A percentile compares a stretch with the other conserved stretches of the same genome.
phyloP scores from a whole-genome alignment of 2,329 filamentous ascomycete genomes.

The Leptographium flavum region DNA sequence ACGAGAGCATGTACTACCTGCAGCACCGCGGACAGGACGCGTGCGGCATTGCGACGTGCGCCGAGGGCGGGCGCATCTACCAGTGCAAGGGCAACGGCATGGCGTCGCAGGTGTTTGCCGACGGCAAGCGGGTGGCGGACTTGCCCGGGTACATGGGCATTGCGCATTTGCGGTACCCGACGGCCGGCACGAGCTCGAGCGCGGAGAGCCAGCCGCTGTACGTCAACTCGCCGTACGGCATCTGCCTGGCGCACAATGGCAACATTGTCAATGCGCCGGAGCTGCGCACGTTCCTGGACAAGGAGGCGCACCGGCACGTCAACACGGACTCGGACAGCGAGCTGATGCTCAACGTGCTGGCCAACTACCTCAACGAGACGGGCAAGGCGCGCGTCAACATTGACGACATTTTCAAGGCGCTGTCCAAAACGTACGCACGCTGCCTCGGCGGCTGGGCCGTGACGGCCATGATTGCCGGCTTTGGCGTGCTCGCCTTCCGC shows the following conservation, averaged over 20 bases:
- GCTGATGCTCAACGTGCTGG: conserved; percentile 77
- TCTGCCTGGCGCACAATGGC: conserved; percentile 74
- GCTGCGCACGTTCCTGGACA: conserved; percentile 56
- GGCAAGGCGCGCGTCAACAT: conserved; percentile 72
- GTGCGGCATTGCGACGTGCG: conserved; percentile 63
- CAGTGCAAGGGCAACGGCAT: conserved; percentile 85
- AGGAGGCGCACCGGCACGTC: conserved; percentile 69
- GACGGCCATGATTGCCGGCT: conserved; percentile 72
- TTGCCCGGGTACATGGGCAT: conserved; percentile 78
- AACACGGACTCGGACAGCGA: conserved; percentile 84
- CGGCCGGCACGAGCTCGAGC: conserved; percentile 66
- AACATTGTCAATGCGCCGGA: conserved; percentile 69
- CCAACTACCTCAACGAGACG: conserved; percentile 67
- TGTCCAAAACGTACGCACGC: conserved; percentile 57
- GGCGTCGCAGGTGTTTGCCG: conserved; percentile 59
- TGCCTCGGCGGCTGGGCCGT: conserved; percentile 71
- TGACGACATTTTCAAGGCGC: conserved; percentile 61
- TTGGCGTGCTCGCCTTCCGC: conserved; percentile 63
- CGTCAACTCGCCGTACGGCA: conserved; percentile 73
- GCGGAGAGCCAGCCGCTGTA: conserved; percentile 87
- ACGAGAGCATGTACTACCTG: conserved; percentile 56
- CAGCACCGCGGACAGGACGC: conserved; percentile 53
- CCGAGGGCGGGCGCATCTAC: conserved; percentile 61
- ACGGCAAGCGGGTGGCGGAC: conserved; percentile 58
- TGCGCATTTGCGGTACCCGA: conserved; percentile 77